Conservation (phyloP, 2,329 filamentous ascomycete genomes). For the Trichothecium roseum region DNA sequence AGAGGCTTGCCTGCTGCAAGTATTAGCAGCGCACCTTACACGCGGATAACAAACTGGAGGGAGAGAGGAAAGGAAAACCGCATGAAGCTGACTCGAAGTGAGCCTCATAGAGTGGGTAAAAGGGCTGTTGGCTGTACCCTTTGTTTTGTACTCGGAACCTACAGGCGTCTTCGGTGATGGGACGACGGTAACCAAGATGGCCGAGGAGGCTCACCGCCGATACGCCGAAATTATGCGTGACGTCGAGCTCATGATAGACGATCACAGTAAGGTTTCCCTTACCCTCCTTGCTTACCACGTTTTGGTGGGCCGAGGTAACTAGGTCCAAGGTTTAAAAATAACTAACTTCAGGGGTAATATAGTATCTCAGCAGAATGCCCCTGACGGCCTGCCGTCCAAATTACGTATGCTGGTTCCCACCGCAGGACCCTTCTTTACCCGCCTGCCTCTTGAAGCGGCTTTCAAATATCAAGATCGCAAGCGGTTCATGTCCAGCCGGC, state of each 20-base stretch:
- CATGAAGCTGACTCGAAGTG: neutral
- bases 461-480: conserved; percentile 84
- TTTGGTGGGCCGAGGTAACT: neutral
- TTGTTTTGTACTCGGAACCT: conserved; percentile 91
- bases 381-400: conserved; percentile 67
- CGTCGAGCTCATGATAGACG: conserved; percentile 82
- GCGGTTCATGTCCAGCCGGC: conserved; percentile 77
- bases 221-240: conserved; percentile 95
- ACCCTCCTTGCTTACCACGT: no score
- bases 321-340: neutral
- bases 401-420: conserved; percentile 84
- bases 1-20: no score
- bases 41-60: neutral
- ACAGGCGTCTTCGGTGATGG: conserved; percentile 72
- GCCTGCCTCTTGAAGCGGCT: conserved; percentile 74
- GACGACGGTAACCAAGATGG: conserved; percentile 58
- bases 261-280: conserved; percentile 58
- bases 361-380: conserved; percentile 62
- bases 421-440: conserved; percentile 89
- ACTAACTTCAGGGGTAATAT: neutral
- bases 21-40: no score
- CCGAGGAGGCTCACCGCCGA: conserved; percentile 69
- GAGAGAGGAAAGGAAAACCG: neutral
- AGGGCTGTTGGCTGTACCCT: conserved; percentile 83
- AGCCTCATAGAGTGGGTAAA: conserved; percentile 78